phyloP scores from a whole-genome alignment of 352 stramenopile species.

The Pilasporangium apinafurcum region DNA sequence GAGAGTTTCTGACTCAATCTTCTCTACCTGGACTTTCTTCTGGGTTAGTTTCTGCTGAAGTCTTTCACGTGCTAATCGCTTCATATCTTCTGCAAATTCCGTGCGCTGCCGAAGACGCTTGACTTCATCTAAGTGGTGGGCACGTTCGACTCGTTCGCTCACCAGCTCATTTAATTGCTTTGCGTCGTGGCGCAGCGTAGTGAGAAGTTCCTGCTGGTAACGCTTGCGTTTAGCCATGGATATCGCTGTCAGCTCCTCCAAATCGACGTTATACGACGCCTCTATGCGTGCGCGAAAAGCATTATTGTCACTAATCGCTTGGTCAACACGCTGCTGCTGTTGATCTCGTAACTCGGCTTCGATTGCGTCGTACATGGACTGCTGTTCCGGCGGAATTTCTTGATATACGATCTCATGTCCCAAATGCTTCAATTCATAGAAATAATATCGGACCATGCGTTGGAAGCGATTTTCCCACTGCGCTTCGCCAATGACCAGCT shows the following conservation, averaged over 20 bases:
- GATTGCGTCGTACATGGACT: conserved; percentile 1
- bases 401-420: conserved; percentile 40
- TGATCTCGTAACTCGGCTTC: conserved; percentile 15
- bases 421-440: conserved; percentile 68
- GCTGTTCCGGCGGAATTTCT: conserved; percentile 7
- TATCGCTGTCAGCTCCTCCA: neutral
- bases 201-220: conserved; percentile 8
- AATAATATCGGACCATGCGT: conserved; percentile 50
- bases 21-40: too few species aligned
- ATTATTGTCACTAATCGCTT: conserved; percentile 31
- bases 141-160: neutral
- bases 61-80: conserved; percentile 1
- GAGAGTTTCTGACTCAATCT: too few species aligned
- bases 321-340: conserved; percentile 18
- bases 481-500: conserved; percentile 13
- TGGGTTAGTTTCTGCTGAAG: conserved; percentile 1
- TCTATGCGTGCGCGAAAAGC: conserved; percentile 20
- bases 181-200: conserved; percentile 10
- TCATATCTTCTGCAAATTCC: conserved; percentile 15
- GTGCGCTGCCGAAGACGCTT: neutral
- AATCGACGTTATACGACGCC: conserved; percentile 19
- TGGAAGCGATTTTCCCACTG: conserved; percentile 47
- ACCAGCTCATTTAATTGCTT: conserved; percentile 21
- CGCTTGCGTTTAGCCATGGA: conserved; percentile 5
- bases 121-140: neutral